phyloP scores from a whole-genome alignment of 1,284 basidiomycete genomes.

The Ceratobasidium sp. region DNA sequence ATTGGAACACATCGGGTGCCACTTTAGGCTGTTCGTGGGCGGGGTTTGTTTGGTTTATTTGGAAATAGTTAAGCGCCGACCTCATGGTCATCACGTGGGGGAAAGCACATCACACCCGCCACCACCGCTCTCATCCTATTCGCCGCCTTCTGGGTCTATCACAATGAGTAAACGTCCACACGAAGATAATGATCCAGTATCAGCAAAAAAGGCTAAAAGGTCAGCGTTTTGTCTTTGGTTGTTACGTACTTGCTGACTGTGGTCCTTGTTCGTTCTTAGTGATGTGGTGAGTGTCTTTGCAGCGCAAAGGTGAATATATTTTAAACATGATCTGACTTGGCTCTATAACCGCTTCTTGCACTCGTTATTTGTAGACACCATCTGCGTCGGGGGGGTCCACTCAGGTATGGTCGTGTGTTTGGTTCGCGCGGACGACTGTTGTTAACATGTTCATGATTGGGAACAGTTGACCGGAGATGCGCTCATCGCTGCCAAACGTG shows the following conservation, averaged over 20 bases:
- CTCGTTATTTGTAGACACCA: conserved; percentile 65
- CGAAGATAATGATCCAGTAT: conserved; percentile 34
- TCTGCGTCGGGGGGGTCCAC: conserved; percentile 64
- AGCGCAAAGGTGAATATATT: conserved; percentile 77
- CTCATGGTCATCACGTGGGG: conserved; percentile 62
- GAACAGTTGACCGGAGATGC: conserved; percentile 67
- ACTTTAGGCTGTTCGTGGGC: background rate
- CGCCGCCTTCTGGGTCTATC: too few species aligned
- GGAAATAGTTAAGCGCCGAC: background rate
- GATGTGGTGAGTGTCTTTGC: conserved; percentile 50
- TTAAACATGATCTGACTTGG: conserved; percentile 64
- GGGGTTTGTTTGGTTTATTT: background rate
- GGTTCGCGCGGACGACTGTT: conserved; percentile 26
- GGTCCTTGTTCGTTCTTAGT: conserved; percentile 50
- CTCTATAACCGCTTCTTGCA: conserved; percentile 74
- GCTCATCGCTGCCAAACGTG: conserved; percentile 82
- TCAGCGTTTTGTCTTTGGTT: background rate
- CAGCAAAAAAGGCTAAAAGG: conserved; percentile 49
- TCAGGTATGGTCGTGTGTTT: conserved; percentile 49
- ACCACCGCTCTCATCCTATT: background rate
- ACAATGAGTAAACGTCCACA: conserved; percentile 46
- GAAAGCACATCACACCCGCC: conserved; percentile 24
- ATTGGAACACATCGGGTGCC: background rate
- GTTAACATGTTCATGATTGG: conserved; percentile 30
- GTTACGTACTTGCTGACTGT: conserved; percentile 49